These are phyloP conservation scores for Ophiostoma montium DNA, from an alignment of 2,329 filamentous ascomycete genomes.

Conservation along the genomic window DNA sequence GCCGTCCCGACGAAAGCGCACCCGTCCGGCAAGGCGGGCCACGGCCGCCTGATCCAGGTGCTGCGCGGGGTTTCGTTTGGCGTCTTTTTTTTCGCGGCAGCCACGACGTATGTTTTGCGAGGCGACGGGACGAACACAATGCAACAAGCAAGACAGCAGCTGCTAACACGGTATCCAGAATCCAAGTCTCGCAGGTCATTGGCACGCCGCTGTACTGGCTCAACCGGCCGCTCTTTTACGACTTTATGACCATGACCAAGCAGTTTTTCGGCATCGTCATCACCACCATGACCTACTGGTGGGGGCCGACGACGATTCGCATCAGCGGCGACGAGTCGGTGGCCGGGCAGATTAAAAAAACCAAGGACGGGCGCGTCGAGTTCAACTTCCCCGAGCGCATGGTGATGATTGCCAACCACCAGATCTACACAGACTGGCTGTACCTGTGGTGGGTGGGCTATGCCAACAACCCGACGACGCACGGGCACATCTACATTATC, in stretches of 20 bases:
- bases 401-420: conserved; percentile 77
- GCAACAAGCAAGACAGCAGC: no score
- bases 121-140: no score
- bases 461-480: conserved; percentile 57
- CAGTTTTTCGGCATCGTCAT: conserved; percentile 66
- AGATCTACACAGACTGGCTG: conserved; percentile 82
- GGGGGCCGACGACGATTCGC: conserved; percentile 69
- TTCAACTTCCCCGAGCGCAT: conserved; percentile 71
- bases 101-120: no score
- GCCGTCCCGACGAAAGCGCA: conserved; percentile 21
- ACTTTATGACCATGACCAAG: conserved; percentile 80
- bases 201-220: conserved; percentile 63
- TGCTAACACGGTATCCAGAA: conserved; percentile 27
- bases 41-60: conserved; percentile 35
- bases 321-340: conserved; percentile 76
- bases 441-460: conserved; percentile 95
- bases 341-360: conserved; percentile 56
- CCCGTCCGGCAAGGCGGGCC: conserved; percentile 40
- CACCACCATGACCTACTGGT: conserved; percentile 72
- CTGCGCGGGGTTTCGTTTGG: conserved; percentile 37
- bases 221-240: conserved; percentile 65
- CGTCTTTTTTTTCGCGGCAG: conserved; percentile 30
- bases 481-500: conserved; percentile 81
- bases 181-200: conserved; percentile 59
- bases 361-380: conserved; percentile 56